Base-by-base conservation (phyloP, 2,329 filamentous ascomycete genomes). In the Chaetothyriales sp. region DNA sequence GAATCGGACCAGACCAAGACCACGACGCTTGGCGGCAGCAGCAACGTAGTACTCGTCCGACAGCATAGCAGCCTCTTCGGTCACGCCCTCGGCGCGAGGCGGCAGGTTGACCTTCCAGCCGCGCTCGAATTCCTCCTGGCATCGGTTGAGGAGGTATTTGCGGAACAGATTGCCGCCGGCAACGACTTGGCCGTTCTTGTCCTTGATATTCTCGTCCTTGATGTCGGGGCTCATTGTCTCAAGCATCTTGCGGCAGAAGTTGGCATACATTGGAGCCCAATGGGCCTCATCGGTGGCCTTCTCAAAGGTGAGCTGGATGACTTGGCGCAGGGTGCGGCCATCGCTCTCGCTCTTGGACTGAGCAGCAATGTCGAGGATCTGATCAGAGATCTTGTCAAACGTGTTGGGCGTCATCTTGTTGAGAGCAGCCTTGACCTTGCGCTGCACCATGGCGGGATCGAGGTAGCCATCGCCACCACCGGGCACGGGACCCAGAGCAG, bases 401-500 rank as follows among this genome's bases (percentile, higher is more conserved):
- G 96, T 98, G 72, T 98, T 92, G 0, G 92, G 92, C 0, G 92
- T 96, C 92, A 98, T 96, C 83, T 98, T 98, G 81, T 98, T 98
- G 62, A 98, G 75, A 55, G 86, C 86, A 57, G 88, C 84, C 81
- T 98, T 98, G 66, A 98, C 92, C 81, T 98, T 98, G 61, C 90
- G 83, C 73, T 98, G 92, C 52, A 98, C 92, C 74, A 92, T 80
- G 61, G 90, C 86, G 20, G 92, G 90, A 58, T 93, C 80, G 71
- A 96, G 78, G 61, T 86, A 76, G 48, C 73, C 72, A 7, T 74
- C 72, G 51, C 70, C 71, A 15, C 32, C 32, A 55, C 71, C 72
- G 59, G 71, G 67, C 53, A 72, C 66, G 56, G 72, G 68, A 51
- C 73, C 68, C 53, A 69, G 63, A 51, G 68, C 65, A 44, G 68